Conservation (phyloP, 805 yeast species). For the Metschnikowia picachoensis region DNA sequence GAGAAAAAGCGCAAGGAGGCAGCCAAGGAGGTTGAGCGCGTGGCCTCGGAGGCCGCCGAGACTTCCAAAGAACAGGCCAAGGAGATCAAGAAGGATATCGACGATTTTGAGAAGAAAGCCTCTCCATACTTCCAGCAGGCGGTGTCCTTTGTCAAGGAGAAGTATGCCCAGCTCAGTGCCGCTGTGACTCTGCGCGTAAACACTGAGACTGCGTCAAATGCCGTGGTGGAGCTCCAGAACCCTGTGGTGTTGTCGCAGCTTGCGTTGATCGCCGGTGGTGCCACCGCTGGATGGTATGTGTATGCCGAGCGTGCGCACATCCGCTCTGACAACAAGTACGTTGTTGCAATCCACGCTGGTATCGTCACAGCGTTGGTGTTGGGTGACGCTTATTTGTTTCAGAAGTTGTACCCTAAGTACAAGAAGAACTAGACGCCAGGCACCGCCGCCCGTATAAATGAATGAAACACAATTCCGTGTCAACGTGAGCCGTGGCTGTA, state of each 20-base stretch:
- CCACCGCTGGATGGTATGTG: slow-evolving; percentile 46
- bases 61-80: slow-evolving; percentile 20
- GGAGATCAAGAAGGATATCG: slow-evolving; percentile 19
- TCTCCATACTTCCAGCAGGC: slow-evolving; percentile 22
- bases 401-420: slow-evolving; percentile 52
- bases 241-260: slow-evolving; percentile 59
- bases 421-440: slow-evolving; percentile 30
- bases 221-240: slow-evolving; percentile 47
- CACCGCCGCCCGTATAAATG: slow-evolving; percentile 2
- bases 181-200: slow-evolving; percentile 13
- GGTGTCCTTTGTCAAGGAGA: slow-evolving; percentile 19
- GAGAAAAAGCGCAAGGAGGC: slow-evolving; percentile 27
- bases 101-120: slow-evolving; percentile 22
- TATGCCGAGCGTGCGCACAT: slow-evolving; percentile 51
- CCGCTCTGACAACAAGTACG: slow-evolving; percentile 33
- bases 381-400: slow-evolving; percentile 52
- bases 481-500: neutral
- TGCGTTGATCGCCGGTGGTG: slow-evolving; percentile 45
- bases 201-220: slow-evolving; percentile 15
- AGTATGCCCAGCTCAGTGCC: slow-evolving; percentile 15
- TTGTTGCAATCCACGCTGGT: slow-evolving; percentile 47
- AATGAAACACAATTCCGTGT: slow-evolving; percentile 2
- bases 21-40: slow-evolving; percentile 17
- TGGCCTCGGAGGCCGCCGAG: slow-evolving; percentile 19
- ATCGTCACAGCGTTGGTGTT: slow-evolving; percentile 52